These are phyloP conservation scores for Orobanche coerulescens DNA, from an alignment of 257 asterid species.

Conservation along the genomic window DNA sequence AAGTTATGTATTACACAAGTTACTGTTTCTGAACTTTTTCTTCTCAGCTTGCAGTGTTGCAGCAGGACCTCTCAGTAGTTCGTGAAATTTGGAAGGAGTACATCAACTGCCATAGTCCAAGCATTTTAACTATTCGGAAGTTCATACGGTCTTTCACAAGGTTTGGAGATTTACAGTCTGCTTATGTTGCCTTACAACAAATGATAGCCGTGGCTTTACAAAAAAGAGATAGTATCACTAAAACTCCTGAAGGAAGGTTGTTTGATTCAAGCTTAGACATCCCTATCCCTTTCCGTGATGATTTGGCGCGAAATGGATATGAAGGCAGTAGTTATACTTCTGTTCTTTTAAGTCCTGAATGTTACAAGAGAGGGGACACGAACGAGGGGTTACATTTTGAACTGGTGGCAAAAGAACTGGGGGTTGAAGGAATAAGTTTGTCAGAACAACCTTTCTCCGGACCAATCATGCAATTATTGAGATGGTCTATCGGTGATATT, in stretches of 20 bases:
- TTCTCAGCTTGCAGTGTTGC: slow-evolving; percentile 89
- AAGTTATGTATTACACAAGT: background rate
- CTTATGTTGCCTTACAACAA: slow-evolving; percentile 55
- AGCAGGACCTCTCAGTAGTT: slow-evolving; percentile 54
- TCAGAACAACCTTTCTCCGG: slow-evolving; percentile 30
- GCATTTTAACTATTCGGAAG: slow-evolving; percentile 52
- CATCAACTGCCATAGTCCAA: slow-evolving; percentile 38
- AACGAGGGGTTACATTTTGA: slow-evolving; percentile 22
- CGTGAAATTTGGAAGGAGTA: slow-evolving; percentile 75
- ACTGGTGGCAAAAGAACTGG: slow-evolving; percentile 17
- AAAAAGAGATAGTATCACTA: slow-evolving; percentile 26
- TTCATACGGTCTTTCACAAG: slow-evolving; percentile 60
- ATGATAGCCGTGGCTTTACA: slow-evolving; percentile 49
- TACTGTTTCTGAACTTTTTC: slow-evolving; percentile 25
- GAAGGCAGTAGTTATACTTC: slow-evolving; percentile 16
- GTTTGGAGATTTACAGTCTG: slow-evolving; percentile 75
- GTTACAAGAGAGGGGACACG: slow-evolving; percentile 23
- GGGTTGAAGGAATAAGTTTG: slow-evolving; percentile 22
- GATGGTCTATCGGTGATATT: slow-evolving; percentile 60
- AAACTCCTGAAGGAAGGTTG: slow-evolving; percentile 47
- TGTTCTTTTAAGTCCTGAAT: slow-evolving; percentile 20
- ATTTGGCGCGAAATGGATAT: slow-evolving; percentile 24
- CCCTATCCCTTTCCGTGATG: slow-evolving; percentile 47
- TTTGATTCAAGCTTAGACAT: slow-evolving; percentile 44
- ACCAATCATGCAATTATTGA: slow-evolving; percentile 43